A percentile compares a stretch with the other conserved stretches of the same genome.
phyloP scores from a whole-genome alignment of 108 stramenopile species.

The Cafeteria roenbergensis region DNA sequence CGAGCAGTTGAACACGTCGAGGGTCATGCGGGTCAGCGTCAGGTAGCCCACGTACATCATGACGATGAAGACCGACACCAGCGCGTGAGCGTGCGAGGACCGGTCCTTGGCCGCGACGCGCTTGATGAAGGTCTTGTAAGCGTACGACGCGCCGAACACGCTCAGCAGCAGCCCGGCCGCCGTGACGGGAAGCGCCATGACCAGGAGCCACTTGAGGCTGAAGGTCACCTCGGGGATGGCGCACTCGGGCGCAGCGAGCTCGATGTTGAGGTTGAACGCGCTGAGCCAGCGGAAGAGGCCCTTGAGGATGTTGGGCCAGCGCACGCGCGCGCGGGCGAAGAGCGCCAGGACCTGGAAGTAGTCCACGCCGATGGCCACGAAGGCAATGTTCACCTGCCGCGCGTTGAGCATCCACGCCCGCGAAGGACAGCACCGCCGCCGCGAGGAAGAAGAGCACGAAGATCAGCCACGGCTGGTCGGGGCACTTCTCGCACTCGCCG shows the following conservation, averaged over 20 bases:
- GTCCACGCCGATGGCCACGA: conserved; percentile 27
- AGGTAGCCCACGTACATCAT: neutral
- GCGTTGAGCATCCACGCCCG: conserved; percentile 17
- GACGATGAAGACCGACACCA: neutral
- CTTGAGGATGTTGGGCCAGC: conserved; percentile 19
- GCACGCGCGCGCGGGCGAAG: conserved; percentile 20
- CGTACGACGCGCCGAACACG: neutral
- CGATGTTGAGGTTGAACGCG: conserved; percentile 29
- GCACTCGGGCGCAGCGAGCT: conserved; percentile 30
- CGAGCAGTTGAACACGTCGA: neutral
- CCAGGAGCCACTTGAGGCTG: conserved; percentile 20
- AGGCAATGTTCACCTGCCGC: conserved; percentile 21
- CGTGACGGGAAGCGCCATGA: neutral
- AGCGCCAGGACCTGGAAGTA: conserved; percentile 32
- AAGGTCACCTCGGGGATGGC: conserved; percentile 15
- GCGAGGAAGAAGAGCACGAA: conserved; percentile 12
- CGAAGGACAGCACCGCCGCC: neutral
- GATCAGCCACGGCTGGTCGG: conserved; percentile 23
- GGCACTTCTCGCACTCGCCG: conserved; percentile 24
- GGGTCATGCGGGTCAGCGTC: neutral
- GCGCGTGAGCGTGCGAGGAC: neutral
- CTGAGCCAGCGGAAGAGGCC: conserved; percentile 11
- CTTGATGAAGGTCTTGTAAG: neutral
- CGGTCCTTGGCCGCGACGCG: neutral
- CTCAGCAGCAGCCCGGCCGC: neutral